These are phyloP conservation scores for Fusarium sp. DNA, from an alignment of 2,329 filamentous ascomycete species.

Conservation along the genomic window DNA sequence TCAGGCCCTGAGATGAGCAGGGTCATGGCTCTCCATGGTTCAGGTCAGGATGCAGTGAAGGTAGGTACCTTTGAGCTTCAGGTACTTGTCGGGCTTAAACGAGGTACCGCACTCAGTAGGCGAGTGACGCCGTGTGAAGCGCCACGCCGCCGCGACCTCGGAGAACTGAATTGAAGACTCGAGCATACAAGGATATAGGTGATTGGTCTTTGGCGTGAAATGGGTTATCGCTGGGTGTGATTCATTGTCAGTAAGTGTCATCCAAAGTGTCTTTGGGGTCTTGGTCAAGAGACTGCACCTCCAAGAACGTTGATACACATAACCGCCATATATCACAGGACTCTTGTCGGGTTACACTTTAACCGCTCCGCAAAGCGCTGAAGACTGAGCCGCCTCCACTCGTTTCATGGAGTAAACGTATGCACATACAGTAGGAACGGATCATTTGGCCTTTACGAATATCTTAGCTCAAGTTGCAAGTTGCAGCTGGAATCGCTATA, in stretches of 20 bases:
- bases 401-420: neutral
- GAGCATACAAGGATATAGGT: conserved; percentile 5
- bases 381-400: conserved; percentile 6
- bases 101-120: conserved; percentile 32
- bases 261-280: neutral
- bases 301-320: neutral
- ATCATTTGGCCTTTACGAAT: neutral
- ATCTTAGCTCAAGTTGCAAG: conserved; percentile 2
- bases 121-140: conserved; percentile 48
- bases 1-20: conserved; percentile 31
- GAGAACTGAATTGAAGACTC: conserved; percentile 30
- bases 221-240: neutral
- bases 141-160: conserved; percentile 45
- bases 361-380: conserved; percentile 13
- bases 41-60: neutral
- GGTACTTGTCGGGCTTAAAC: conserved; percentile 31
- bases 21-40: conserved; percentile 2
- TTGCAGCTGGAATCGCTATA: conserved; percentile 18
- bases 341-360: neutral
- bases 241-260: neutral
- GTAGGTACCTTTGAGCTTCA: conserved; percentile 22
- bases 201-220: neutral
- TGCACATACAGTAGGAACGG: neutral
- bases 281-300: neutral
- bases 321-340: neutral